Evolutionary conservation across 148 eudicot genomes (phyloP).

Genomic region (Nepenthes mirabilis): DNA sequence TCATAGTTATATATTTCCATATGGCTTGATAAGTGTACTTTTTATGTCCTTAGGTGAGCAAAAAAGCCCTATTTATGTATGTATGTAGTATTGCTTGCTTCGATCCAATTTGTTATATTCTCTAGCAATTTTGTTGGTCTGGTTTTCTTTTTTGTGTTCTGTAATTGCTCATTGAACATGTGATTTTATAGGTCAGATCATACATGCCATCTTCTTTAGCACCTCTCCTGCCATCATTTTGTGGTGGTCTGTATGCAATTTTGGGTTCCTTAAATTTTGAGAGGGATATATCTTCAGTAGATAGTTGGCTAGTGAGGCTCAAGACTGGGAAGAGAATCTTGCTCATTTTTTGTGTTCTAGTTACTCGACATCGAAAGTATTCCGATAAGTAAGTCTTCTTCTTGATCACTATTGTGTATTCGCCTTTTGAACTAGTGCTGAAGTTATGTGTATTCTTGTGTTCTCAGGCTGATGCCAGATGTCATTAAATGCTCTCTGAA

Average conservation of each 20-base stretch:
- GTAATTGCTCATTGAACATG: constrained; percentile 3
- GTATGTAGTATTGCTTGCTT: too few species aligned
- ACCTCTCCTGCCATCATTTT: constrained; percentile 40
- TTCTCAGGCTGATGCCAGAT: constrained; percentile 63
- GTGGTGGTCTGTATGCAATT: constrained; percentile 36
- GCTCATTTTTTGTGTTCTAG: constrained; percentile 54
- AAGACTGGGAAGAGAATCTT: constrained; percentile 64
- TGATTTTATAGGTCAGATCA: constrained; percentile 51
- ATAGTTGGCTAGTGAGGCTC: constrained; percentile 32
- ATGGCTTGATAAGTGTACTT: too few species aligned
- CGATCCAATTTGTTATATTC: neutral
- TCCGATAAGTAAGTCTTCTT: constrained; percentile 51
- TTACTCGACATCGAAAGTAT: constrained; percentile 64
- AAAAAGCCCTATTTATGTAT: too few species aligned
- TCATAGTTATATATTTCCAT: too few species aligned
- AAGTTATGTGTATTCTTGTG: constrained; percentile 6
- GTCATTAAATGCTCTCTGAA: constrained; percentile 37
- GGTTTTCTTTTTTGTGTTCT: constrained; percentile 2
- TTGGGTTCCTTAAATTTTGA: constrained; percentile 42
- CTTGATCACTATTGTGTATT: neutral
- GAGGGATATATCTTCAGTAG: constrained; percentile 22
- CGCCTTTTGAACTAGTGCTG: constrained; percentile 3
- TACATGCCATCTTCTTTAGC: constrained; percentile 68
- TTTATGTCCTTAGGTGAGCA: too few species aligned
- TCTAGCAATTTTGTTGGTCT: neutral